Evolutionary conservation across 768 basidiomycete species (phyloP), one percentile per base, ranked within the genome.

Genomic region (Rhizopogon rudus): DNA sequence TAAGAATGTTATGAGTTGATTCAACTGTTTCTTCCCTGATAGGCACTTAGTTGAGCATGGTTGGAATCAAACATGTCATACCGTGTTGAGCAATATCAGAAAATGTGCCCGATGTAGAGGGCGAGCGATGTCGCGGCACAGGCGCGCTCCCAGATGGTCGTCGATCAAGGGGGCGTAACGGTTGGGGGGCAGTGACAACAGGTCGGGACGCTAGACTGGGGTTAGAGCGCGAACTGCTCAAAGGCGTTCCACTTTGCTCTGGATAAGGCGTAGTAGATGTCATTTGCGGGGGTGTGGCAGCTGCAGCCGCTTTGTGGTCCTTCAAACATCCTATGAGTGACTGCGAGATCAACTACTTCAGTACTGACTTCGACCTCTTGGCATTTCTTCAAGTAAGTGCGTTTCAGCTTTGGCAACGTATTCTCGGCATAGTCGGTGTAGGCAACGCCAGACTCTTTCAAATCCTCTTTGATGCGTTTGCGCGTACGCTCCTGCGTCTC

Each of bases 401-500:
- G 77, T 73, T 92, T 94, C 51, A 95, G 71, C 62, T 84, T 87
- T 1, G 93, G 93, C 8, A 95, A 75, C n/a, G 79, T 75, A 53
- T 77, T 83, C 65, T 92, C 91, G 10, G 86, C 84, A 65, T 85
- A 93, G 33, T 96, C 93, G 33, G 81, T 80, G 68, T 96, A 93
- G 35, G 87, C 82, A 52, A 70, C 61, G n/a, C 76, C 75, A 0
- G 93, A 91, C 8, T 84, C 83, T 68, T 92, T 93, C 53, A 95
- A 70, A 66, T 95, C 93, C 64, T 96, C 93, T 67, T 89, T 92
- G 68, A 97, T 88, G 28, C 91, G 84, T 66, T 91, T 91, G 45
- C 91, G 80, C n/a, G 92, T 95, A 39, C 94, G 82, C 52, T 92
- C 91, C 74, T 96, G 93, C 10, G 87, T 88, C 61, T 95, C 93